Base-by-base conservation (phyloP, 148 eudicot genomes). In the Agrostemma githago region DNA sequence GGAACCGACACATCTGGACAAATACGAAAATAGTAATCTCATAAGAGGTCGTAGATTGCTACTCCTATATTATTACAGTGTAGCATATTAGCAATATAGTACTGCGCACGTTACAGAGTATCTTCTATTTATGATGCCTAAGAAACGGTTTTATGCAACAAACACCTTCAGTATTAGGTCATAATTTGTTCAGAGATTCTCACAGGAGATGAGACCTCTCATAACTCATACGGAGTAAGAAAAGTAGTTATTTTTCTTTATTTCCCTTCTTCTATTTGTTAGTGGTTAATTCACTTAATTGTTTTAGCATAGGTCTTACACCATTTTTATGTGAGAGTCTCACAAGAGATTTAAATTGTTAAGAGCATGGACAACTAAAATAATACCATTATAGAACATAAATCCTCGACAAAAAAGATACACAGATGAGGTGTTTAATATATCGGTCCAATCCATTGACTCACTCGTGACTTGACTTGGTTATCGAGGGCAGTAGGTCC, bases 1-100 rank as follows among this genome's bases (percentile, higher is more conserved):
- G 66, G 42, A 60, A 15, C 76, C 57, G 73, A 46, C 51, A 71
- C 56, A 37, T 39, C 68, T 66, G 60, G 1, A 48, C 20, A 10
- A 20, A 39, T 15, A 39, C 19, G 17, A 14, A 63, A n/a, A 48
- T 62, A 43, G 0, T 48, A 14, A 63, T 15, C 65, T 70, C 17
- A 70, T 34, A 41, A 16, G 19, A 42, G 16, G 11, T 21, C 34
- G 34, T 26, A 26, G 34, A 43, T 12, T n/a, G 21, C 20, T 26
- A 26, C 34, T n/a, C n/a, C n/a, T 26, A 26, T 26, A 26, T 26
- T 26, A 26, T 0, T 26, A 26, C 34, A 26, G 34, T 0, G 34
- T 26, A 26, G 34, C 42, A 41, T 16, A 41, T 42, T 39, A 17
- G 42, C 62, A 51, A 51, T 10, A 10, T 9, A 19, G 40, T 39